Evolutionary conservation across 2,329 filamentous ascomycete species (phyloP), one percentile per base, ranked within the genome.

Genomic region (Fusarium albidum): DNA sequence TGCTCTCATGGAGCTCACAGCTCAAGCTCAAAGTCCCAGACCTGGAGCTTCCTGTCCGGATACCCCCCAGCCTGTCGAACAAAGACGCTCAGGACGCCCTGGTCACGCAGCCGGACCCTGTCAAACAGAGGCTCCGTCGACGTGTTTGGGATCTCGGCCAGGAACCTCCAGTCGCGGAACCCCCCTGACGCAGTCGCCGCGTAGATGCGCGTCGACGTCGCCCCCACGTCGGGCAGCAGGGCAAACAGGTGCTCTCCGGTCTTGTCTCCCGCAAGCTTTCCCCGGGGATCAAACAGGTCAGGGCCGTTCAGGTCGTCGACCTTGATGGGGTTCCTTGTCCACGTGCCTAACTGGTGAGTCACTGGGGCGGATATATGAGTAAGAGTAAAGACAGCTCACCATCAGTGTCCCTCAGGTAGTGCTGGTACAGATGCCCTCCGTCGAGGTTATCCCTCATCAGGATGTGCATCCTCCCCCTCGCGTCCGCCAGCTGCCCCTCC

Each of bases 11-110:
- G n/a, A 21, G 5, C 21, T 17, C 39, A 55, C 0, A 59, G 5
- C 4, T 47, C 58, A 8, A 61, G 43, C 14, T 61, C 58, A 17
- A 61, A 62, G 8, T 61, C 58, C 58, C 58, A 61, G 1, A 61
- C 54, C 27, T 61, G 54, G 0, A 61, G 3, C n/a, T 62, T 62
- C 3, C 58, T 41, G 4, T 59, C 26, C 0, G 58, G 58, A 11
- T 43, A 61, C 0, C 41, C 29, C 0, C 58, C 58, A 12, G 28
- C 58, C 9, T 61, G 58, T 6, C 58, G 49, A 0, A 61, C 32
- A 26, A 59, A 61, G 0, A 61, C 46, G 2, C 58, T 61, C 42
- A 61, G 13, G 0, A 61, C 6, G 0, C 44, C 58, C 5, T 29
- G 40, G 2, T 61, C 46, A 10, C 49, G 58, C 1, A 61, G 13